Conservation (phyloP, 257 asterid species). For the Solanum peruvianum region DNA sequence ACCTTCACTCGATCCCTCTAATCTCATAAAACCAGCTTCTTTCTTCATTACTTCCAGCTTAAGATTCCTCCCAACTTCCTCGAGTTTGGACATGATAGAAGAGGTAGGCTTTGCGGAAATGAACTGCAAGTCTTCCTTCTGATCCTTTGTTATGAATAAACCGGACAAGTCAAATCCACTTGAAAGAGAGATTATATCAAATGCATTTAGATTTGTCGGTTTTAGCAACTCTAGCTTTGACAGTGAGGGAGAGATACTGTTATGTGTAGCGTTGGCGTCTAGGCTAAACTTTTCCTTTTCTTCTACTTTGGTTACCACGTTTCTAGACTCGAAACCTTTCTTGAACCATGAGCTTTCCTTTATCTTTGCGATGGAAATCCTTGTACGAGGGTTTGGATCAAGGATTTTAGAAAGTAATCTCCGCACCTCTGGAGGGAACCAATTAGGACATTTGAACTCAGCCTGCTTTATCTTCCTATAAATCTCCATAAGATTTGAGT, state of each 20-base stretch:
- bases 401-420: conserved; percentile 45
- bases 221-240: conserved; percentile 18
- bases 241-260: not conserved
- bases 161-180: conserved; percentile 74
- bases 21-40: conserved; percentile 17
- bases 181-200: conserved; percentile 77
- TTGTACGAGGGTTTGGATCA: conserved; percentile 58
- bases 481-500: conserved; percentile 56
- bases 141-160: conserved; percentile 46
- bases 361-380: conserved; percentile 45
- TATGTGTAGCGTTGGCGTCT: not conserved
- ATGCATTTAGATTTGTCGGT: conserved; percentile 48
- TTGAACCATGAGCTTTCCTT: conserved; percentile 63
- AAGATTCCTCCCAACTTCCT: conserved; percentile 32
- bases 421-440: conserved; percentile 48
- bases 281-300: not conserved
- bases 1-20: conserved; percentile 18
- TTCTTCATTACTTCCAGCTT: conserved; percentile 29
- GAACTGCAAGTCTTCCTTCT: conserved; percentile 62
- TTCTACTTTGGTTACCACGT: not conserved
- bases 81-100: conserved; percentile 39
- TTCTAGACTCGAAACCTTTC: conserved; percentile 22
- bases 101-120: conserved; percentile 28
- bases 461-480: conserved; percentile 50
- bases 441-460: conserved; percentile 48